These are phyloP conservation scores for Blastomyces silverae DNA, from an alignment of 2,329 filamentous ascomycete genomes.

Conservation along the genomic window DNA sequence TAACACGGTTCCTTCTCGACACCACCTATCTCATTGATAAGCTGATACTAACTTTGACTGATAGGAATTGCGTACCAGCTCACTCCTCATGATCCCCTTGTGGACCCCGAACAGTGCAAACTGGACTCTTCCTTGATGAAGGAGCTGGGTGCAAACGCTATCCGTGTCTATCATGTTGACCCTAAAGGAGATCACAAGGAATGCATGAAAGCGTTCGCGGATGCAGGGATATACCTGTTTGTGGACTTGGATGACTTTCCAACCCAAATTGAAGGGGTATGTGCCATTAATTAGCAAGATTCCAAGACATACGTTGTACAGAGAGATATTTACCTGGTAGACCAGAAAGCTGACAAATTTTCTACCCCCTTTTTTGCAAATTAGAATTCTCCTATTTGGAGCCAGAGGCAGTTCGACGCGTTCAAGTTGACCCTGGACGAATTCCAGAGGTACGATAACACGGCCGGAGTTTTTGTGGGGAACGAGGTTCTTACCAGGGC, in stretches of 20 bases:
- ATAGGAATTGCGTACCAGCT: slow-evolving; percentile 64
- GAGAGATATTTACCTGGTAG: background rate
- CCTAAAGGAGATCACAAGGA: slow-evolving; percentile 61
- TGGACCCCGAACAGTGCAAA: slow-evolving; percentile 67
- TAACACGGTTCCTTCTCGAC: slow-evolving; percentile 31
- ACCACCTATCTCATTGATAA: background rate
- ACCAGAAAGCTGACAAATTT: slow-evolving; percentile 4
- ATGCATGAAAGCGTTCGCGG: slow-evolving; percentile 74
- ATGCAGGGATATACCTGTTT: slow-evolving; percentile 76
- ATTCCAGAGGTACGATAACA: slow-evolving; percentile 71
- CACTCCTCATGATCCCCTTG: slow-evolving; percentile 64
- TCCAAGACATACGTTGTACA: background rate
- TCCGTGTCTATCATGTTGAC: slow-evolving; percentile 85
- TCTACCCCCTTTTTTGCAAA: background rate
- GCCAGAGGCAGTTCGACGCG: slow-evolving; percentile 58
- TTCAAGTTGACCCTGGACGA: slow-evolving; percentile 69
- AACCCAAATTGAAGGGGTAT: slow-evolving; percentile 40
- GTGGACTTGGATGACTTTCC: slow-evolving; percentile 62
- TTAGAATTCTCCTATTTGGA: slow-evolving; percentile 62
- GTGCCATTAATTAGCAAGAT: slow-evolving; percentile 11
- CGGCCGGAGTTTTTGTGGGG: slow-evolving; percentile 77
- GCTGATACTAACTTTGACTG: background rate
- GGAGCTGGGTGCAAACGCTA: slow-evolving; percentile 70
- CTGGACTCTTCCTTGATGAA: slow-evolving; percentile 72
- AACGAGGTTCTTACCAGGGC: slow-evolving; percentile 64